phyloP scores from a whole-genome alignment of 2,329 filamentous ascomycete genomes.

The Fusarium goolgardi region DNA sequence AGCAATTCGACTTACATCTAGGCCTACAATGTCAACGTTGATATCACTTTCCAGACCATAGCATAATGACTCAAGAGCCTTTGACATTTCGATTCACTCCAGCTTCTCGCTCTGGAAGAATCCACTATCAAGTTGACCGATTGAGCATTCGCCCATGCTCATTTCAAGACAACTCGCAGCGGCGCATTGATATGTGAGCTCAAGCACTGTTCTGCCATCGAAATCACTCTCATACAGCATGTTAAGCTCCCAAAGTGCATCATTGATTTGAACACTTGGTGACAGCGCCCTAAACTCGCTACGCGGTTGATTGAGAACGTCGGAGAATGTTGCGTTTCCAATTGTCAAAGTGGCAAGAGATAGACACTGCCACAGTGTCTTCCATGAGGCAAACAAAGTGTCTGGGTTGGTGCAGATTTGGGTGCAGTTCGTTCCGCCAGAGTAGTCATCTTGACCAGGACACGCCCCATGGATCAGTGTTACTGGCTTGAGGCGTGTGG shows the following conservation, averaged over 20 bases:
- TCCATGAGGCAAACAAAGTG: conserved; percentile 12
- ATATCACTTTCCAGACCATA: conserved; percentile 7
- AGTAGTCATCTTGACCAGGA: background rate
- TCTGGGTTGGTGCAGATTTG: background rate
- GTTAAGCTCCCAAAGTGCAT: background rate
- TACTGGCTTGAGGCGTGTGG: background rate
- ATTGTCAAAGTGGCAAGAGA: background rate
- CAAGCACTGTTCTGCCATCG: background rate
- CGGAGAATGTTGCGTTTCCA: background rate
- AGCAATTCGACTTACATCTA: background rate
- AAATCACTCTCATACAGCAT: background rate
- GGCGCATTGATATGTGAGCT: conserved; percentile 16
- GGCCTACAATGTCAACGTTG: conserved; percentile 25
- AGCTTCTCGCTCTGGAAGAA: background rate
- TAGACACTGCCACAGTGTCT: conserved; percentile 17
- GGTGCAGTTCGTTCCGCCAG: background rate
- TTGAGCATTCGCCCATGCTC: conserved; percentile 8
- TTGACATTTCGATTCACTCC: conserved; percentile 4
- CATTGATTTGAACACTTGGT: background rate
- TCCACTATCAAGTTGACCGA: background rate
- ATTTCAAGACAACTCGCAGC: conserved; percentile 11
- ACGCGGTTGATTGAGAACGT: background rate
- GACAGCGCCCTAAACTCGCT: rapidly evolving
- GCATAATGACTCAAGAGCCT: background rate
- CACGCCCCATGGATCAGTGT: conserved; percentile 1